phyloP scores from a whole-genome alignment of 306 rosid species.

The Quercus alba region DNA sequence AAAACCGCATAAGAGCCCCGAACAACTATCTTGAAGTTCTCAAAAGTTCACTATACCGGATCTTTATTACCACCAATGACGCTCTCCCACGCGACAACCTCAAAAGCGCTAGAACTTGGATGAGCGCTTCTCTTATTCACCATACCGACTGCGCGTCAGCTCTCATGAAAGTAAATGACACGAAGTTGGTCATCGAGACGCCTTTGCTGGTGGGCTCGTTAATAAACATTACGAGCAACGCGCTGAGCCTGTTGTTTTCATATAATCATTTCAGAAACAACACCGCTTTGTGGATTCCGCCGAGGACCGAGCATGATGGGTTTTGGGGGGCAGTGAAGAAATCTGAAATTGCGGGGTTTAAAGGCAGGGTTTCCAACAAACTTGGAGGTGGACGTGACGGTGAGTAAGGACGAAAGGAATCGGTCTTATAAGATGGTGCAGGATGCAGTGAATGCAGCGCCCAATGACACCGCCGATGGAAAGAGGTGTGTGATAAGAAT shows the following conservation, averaged over 20 bases:
- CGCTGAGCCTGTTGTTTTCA: slow-evolving; percentile 56
- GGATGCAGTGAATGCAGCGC: slow-evolving; percentile 70
- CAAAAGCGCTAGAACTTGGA: slow-evolving; percentile 69
- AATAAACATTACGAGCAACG: slow-evolving; percentile 50
- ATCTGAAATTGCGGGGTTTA: not conserved
- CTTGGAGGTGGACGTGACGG: slow-evolving; percentile 47
- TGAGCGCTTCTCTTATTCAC: slow-evolving; percentile 58
- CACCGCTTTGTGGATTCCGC: slow-evolving; percentile 46
- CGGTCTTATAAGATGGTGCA: slow-evolving; percentile 56
- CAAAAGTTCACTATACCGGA: slow-evolving; percentile 45
- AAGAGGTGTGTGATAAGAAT: slow-evolving; percentile 58
- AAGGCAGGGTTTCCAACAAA: slow-evolving; percentile 42
- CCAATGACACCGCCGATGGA: slow-evolving; percentile 18
- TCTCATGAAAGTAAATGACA: slow-evolving; percentile 74
- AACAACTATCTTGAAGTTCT: slow-evolving; percentile 53
- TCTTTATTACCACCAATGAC: slow-evolving; percentile 35
- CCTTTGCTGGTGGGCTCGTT: slow-evolving; percentile 52
- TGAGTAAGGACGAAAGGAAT: slow-evolving; percentile 35
- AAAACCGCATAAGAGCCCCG: slow-evolving; percentile 63
- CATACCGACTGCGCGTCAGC: slow-evolving; percentile 80
- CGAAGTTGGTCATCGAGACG: slow-evolving; percentile 40
- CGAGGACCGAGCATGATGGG: slow-evolving; percentile 65
- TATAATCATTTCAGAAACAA: slow-evolving; percentile 51
- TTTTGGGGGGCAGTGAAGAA: slow-evolving; percentile 48
- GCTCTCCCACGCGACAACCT: slow-evolving; percentile 36